A percentile compares a stretch with the other conserved stretches of the same genome.
Evolutionary conservation across 352 stramenopile species (phyloP).

Genomic region (Globisporangium echinulatum): DNA sequence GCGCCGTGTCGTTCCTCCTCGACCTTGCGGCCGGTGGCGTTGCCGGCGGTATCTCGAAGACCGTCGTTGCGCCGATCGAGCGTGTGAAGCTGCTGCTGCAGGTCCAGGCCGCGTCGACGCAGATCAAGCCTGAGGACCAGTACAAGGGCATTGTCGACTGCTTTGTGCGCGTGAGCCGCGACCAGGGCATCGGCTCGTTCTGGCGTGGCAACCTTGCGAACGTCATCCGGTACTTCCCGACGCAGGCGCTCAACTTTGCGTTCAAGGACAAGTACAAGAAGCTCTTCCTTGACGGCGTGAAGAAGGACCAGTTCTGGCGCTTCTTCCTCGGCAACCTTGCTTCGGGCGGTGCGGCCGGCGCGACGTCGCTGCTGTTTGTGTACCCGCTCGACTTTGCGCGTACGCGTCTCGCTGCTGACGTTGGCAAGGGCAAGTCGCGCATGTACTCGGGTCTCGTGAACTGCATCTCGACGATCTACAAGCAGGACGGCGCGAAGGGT

Average conservation of each 20-base stretch:
- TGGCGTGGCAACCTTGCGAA: conserved; percentile 91
- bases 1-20: conserved; percentile 58
- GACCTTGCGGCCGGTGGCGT: conserved; percentile 85
- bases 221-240: conserved; percentile 92
- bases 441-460: conserved; percentile 97
- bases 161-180: conserved; percentile 83
- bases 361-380: conserved; percentile 94
- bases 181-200: conserved; percentile 87
- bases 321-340: conserved; percentile 99
- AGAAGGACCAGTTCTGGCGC: conserved; percentile 96
- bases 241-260: conserved; percentile 90
- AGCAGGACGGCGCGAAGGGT: conserved; percentile 82
- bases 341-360: conserved; percentile 95
- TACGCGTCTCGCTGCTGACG: conserved; percentile 98
- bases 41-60: conserved; percentile 88
- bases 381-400: conserved; percentile 98
- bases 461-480: conserved; percentile 96
- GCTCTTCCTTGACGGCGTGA: conserved; percentile 80
- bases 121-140: conserved; percentile 89
- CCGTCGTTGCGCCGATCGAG: conserved; percentile 85
- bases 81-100: conserved; percentile 91
- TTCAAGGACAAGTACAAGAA: conserved; percentile 94
- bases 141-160: conserved; percentile 91
- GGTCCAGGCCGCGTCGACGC: conserved; percentile 84
- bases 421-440: conserved; percentile 94